Conservation (phyloP, 2,329 filamentous ascomycete species). For the Venturia effusa region DNA sequence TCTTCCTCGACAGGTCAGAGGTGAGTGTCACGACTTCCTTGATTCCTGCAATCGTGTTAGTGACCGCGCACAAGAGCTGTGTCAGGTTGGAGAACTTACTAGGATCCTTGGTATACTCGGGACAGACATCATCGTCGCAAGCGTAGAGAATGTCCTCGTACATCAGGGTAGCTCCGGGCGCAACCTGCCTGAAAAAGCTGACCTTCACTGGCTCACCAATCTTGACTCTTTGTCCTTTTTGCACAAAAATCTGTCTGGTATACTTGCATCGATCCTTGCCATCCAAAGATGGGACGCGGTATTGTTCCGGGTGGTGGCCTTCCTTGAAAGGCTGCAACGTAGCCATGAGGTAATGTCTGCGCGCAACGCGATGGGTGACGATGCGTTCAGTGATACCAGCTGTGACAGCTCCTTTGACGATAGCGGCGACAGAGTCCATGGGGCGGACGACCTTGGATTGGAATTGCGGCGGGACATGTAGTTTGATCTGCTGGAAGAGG, state of each 20-base stretch:
- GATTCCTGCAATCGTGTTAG: conserved; percentile 55
- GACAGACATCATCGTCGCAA: conserved; percentile 95
- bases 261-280: conserved; percentile 99
- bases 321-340: conserved; percentile 98
- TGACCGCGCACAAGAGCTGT: conserved; percentile 4
- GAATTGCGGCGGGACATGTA: conserved; percentile 96
- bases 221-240: conserved; percentile 97
- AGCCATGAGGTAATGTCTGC: conserved; percentile 97
- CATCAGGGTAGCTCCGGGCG: conserved; percentile 94
- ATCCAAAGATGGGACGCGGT: conserved; percentile 90
- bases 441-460: conserved; percentile 96
- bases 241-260: conserved; percentile 94
- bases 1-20: conserved; percentile 93
- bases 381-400: conserved; percentile 96
- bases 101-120: conserved; percentile 97
- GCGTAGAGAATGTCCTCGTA: conserved; percentile 98
- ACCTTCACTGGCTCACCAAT: conserved; percentile 98
- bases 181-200: conserved; percentile 95
- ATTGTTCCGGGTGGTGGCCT: conserved; percentile 94
- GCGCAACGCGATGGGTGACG: conserved; percentile 90
- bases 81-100: conserved; percentile 52
- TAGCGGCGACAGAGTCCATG: conserved; percentile 97
- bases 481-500: conserved; percentile 98
- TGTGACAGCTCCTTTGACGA: conserved; percentile 96
- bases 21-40: conserved; percentile 98